Conservation (phyloP, 1,139 yeast species). For the Kodamaea fungicola region DNA sequence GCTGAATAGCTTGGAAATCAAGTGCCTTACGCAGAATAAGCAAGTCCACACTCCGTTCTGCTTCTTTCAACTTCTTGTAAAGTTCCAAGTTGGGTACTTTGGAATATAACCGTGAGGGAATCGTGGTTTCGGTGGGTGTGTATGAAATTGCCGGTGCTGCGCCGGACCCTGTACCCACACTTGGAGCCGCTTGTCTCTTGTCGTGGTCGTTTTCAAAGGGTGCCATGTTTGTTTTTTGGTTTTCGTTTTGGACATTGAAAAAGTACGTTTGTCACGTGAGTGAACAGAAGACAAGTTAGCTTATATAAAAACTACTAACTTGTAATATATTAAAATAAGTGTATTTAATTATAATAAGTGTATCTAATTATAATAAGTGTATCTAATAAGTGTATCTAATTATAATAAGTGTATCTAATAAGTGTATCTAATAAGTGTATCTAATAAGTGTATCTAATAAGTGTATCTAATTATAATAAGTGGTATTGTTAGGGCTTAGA, state of each 20-base stretch:
- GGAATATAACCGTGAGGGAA: slow-evolving; percentile 57
- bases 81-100: slow-evolving; percentile 72
- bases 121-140: slow-evolving; percentile 70
- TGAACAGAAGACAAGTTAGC: too few species aligned
- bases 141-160: slow-evolving; percentile 42
- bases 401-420: too few species aligned
- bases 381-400: too few species aligned
- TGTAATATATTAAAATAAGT: too few species aligned
- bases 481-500: too few species aligned
- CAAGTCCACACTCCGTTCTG: slow-evolving; percentile 78
- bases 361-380: too few species aligned
- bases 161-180: slow-evolving; percentile 26
- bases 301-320: too few species aligned
- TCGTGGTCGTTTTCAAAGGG: slow-evolving; percentile 11
- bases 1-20: slow-evolving; percentile 75
- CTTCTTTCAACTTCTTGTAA: slow-evolving; percentile 67
- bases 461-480: too few species aligned
- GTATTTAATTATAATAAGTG: too few species aligned
- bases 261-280: not conserved
- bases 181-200: slow-evolving; percentile 16
- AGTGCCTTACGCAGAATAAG: slow-evolving; percentile 77
- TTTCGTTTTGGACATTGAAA: not conserved
- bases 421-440: too few species aligned
- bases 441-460: too few species aligned
- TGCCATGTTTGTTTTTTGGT: slow-evolving; percentile 7